Evolutionary conservation across 208 protist genomes (phyloP).

Genomic region (Angomonas ambiguus): DNA sequence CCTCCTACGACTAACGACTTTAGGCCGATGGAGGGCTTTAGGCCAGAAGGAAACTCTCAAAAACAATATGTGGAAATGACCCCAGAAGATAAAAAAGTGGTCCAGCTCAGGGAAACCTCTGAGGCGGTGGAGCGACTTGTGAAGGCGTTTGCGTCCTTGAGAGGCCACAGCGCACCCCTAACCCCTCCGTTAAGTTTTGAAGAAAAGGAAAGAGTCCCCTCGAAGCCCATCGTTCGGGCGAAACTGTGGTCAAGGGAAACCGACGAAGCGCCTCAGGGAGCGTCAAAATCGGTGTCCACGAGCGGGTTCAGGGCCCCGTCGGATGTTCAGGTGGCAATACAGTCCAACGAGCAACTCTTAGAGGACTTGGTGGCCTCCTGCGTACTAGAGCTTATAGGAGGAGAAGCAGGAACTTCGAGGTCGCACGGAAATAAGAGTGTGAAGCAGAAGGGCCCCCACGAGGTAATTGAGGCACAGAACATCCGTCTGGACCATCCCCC

Average conservation of each 20-base stretch:
- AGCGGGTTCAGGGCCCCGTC: too few relatives aligned
- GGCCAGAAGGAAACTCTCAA: neutral
- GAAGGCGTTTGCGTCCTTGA: conserved; percentile 66
- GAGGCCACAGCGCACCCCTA: conserved; percentile 26
- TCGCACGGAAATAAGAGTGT: conserved; percentile 5
- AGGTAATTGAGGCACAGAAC: conserved; percentile 41
- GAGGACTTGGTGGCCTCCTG: conserved; percentile 25
- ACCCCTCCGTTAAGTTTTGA: conserved; percentile 6
- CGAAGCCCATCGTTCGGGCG: neutral
- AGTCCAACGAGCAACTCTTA: conserved; percentile 15
- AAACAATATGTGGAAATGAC: neutral
- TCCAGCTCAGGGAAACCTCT: conserved; percentile 71
- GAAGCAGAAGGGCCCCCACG: conserved; percentile 21
- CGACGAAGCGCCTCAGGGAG: neutral
- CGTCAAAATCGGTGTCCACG: too few relatives aligned
- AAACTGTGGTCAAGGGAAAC: too few relatives aligned
- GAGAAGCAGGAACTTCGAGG: neutral
- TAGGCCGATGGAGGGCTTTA: too few relatives aligned
- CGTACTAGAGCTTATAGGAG: conserved; percentile 24
- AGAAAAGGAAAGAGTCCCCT: neutral
- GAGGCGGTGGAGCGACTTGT: conserved; percentile 84
- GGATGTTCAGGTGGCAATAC: conserved; percentile 10
- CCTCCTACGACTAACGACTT: too few relatives aligned
- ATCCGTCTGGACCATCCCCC: conserved; percentile 15
- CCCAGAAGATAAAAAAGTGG: conserved; percentile 30